phyloP scores from a whole-genome alignment of 331 rosid species.

The Dryas integrifolia region DNA sequence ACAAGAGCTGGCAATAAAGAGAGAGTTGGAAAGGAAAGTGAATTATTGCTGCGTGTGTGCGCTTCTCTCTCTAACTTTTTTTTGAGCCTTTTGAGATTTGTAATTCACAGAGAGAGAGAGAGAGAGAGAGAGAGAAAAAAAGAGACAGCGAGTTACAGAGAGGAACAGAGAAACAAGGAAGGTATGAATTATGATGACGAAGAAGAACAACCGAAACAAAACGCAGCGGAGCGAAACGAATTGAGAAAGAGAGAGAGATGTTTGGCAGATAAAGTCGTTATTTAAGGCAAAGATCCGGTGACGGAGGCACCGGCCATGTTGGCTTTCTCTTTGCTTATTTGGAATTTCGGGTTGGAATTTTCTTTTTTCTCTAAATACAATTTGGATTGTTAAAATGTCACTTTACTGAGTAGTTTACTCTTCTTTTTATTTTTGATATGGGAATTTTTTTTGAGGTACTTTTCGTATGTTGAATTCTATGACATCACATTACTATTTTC shows the following conservation, averaged over 20 bases:
- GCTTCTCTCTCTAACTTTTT: constrained; percentile 67
- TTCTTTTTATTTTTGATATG: background rate
- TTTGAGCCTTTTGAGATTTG: constrained; percentile 54
- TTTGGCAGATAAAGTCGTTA: constrained; percentile 37
- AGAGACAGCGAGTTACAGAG: constrained; percentile 47
- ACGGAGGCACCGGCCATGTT: constrained; percentile 46
- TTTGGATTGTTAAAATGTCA: too few relatives aligned
- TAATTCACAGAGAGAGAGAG: constrained; percentile 36
- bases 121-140: constrained; percentile 34
- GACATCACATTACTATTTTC: too few relatives aligned
- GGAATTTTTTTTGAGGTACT: background rate
- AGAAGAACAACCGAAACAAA: constrained; percentile 14
- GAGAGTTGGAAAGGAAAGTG: constrained; percentile 43
- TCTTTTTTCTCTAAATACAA: too few relatives aligned
- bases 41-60: constrained; percentile 56
- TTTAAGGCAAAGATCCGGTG: constrained; percentile 54
- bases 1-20: constrained; percentile 63
- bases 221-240: background rate
- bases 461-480: too few relatives aligned
- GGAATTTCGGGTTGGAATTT: background rate
- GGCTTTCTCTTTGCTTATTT: constrained; percentile 20
- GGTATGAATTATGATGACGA: constrained; percentile 20
- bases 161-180: constrained; percentile 32
- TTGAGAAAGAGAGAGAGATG: constrained; percentile 2
- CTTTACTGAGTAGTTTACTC: too few relatives aligned